Conservation (phyloP, 352 stramenopile species). For the Phytophthora foliorum region DNA sequence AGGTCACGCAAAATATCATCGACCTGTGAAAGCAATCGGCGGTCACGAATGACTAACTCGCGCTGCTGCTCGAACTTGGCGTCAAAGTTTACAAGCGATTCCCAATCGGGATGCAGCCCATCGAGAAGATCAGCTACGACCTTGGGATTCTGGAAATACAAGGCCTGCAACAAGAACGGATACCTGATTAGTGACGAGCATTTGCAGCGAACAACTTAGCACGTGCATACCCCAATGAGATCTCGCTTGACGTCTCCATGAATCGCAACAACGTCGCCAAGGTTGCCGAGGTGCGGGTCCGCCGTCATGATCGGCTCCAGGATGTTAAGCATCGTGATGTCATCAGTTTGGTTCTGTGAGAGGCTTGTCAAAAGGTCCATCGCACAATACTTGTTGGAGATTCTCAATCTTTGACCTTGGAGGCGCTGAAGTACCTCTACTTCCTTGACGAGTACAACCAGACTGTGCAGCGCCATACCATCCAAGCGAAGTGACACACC, state of each 20-base stretch:
- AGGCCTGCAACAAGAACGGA: conserved; percentile 36
- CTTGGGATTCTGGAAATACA: conserved; percentile 77
- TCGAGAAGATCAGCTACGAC: conserved; percentile 55
- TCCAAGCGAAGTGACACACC: conserved; percentile 40
- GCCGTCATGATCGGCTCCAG: conserved; percentile 56
- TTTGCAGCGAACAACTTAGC: background rate
- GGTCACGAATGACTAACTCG: conserved; percentile 29
- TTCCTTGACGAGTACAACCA: conserved; percentile 62
- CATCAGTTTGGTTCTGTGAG: conserved; percentile 36
- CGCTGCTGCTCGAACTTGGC: conserved; percentile 8
- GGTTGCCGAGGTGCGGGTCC: conserved; percentile 43
- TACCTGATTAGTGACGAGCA: conserved; percentile 5
- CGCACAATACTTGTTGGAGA: background rate
- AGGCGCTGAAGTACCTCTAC: conserved; percentile 48
- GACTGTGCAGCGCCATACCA: conserved; percentile 46
- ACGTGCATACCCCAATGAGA: conserved; percentile 60
- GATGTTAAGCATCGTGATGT: conserved; percentile 48
- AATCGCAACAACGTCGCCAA: conserved; percentile 32
- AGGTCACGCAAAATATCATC: conserved; percentile 62
- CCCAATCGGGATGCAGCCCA: conserved; percentile 64
- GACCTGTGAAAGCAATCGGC: conserved; percentile 44
- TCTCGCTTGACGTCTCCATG: conserved; percentile 49
- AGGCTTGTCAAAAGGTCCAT: conserved; percentile 34
- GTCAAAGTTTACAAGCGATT: conserved; percentile 54
- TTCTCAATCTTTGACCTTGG: conserved; percentile 1